Conservation (phyloP, 2,329 filamentous ascomycete species). For the Aureobasidium pullulans region DNA sequence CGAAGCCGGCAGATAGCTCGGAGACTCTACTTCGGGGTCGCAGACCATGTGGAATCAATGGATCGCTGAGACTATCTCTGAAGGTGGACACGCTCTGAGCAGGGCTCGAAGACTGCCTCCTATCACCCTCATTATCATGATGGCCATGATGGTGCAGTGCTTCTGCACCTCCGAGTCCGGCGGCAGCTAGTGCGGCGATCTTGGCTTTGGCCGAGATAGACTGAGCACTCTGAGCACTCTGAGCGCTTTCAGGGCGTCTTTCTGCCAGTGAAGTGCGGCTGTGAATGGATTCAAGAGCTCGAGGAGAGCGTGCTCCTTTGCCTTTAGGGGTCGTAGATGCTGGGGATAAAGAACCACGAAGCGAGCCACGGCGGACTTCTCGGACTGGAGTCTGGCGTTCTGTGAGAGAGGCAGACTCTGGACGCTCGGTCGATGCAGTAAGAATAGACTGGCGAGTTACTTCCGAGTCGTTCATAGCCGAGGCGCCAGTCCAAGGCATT, state of each 20-base stretch:
- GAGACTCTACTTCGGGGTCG: slow-evolving; percentile 24
- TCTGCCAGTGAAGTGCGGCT: slow-evolving; percentile 48
- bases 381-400: slow-evolving; percentile 48
- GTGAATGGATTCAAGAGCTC: slow-evolving; percentile 60
- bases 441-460: slow-evolving; percentile 81
- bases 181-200: slow-evolving; percentile 30
- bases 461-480: slow-evolving; percentile 78
- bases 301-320: slow-evolving; percentile 44
- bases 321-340: slow-evolving; percentile 50
- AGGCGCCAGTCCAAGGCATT: slow-evolving; percentile 67
- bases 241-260: slow-evolving; percentile 32
- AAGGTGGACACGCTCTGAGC: slow-evolving; percentile 91
- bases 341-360: slow-evolving; percentile 48
- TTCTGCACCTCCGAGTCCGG: slow-evolving; percentile 30
- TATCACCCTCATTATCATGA: slow-evolving; percentile 32
- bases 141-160: slow-evolving; percentile 4
- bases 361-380: slow-evolving; percentile 55
- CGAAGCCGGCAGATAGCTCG: slow-evolving; percentile 13
- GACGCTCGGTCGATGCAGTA: slow-evolving; percentile 69
- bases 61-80: slow-evolving; percentile 44
- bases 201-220: slow-evolving; percentile 36
- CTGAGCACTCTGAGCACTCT: slow-evolving; percentile 12
- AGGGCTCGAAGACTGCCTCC: slow-evolving; percentile 55
- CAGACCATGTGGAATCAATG: slow-evolving; percentile 26
- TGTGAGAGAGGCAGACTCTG: slow-evolving; percentile 59